Evolutionary conservation across 148 eudicot genomes (phyloP), one percentile per base, ranked within the genome.

Genomic region (Polygonum maritimum): DNA sequence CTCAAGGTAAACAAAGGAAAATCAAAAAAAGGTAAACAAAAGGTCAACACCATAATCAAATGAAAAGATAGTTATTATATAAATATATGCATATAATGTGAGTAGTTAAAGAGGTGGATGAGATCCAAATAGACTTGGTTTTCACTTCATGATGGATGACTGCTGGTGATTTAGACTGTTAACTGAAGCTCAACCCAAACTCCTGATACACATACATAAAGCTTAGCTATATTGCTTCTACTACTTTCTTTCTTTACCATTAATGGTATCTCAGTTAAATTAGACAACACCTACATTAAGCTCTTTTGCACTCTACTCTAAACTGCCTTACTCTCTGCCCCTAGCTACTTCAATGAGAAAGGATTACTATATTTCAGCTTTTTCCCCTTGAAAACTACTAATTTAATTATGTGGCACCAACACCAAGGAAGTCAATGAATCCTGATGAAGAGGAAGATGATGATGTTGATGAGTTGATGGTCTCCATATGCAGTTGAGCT

Each of bases 381-480:
- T 67, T 67, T 49, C 4, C 47, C 10, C 47, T 18, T 26, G 14
- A 19, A 16, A 15, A n/a, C 8, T 14, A 9, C 14, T 49, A 13
- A 49, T 51, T 16, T 14, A 26, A 70, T 87, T 78, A 91, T 14
- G 85, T 81, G 81, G 93, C 85, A 78, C 97, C 97, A 71, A 92
- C 97, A 65, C 97, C 97, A 71, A 92, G 94, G 76, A 92, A 92
- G 82, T 92, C 97, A 77, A 92, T 88, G 86, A 92, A 90, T 35
- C 87, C 79, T 39, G 92, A 90, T 65, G 85, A 62, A 73, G 78
- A 36, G 14, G 63, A 40, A 9, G 78, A 74, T 8, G 80, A 60
- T 16, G 81, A 33, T 13, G 80, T 47, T 16, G 81, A 60, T 13
- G 77, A 9, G 60, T 67, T 65, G 72, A 55, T 74, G 33, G 40